Evolutionary conservation across 2,329 filamentous ascomycete species (phyloP), one percentile per base, ranked within the genome.

Genomic region (Dactylellina sp.): DNA sequence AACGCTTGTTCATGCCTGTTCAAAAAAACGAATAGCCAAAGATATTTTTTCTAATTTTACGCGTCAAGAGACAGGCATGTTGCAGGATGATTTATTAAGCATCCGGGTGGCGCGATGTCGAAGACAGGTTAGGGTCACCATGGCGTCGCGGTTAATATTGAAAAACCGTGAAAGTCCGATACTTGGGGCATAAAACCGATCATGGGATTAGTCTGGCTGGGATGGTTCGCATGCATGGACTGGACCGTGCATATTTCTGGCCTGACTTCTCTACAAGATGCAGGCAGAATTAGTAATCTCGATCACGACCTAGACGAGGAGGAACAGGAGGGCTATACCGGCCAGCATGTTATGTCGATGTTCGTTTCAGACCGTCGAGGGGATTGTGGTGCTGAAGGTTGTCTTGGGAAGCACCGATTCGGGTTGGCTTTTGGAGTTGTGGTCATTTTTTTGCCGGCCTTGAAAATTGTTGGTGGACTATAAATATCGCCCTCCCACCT

Each of bases 401-500:
- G 28, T 32, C 28, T 32, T 32, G 28, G 28, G 28, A n/a, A n/a
- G n/a, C 9, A 9, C 28, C 9, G 28, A 9, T 32, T 32, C 9
- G 28, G 28, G 28, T 32, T 32, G 28, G 28, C 28, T 9, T 32
- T 32, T 32, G 4, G 28, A 37, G 61, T 53, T 56, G 50, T 24
- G 57, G 52, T 37, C 22, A 20, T 55, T 49, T 64, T 74, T 65
- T 66, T 49, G 61, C 56, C 35, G 52, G 61, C 37, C 37, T 40
- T 46, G 7, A 18, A 42, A 49, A 56, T 44, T 62, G 56, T 66
- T 46, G 70, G 55, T 32, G 56, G 66, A 72, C 68, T 74, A 74
- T 74, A 74, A 74, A 74, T 66, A 74, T 66, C 61, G 55, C 61
- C 61, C 40, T 42, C 61, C 70, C 39, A 52, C 61, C 56, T 60